Evolutionary conservation across 768 basidiomycete species (phyloP).

Genomic region (Rhizopogon sp.): DNA sequence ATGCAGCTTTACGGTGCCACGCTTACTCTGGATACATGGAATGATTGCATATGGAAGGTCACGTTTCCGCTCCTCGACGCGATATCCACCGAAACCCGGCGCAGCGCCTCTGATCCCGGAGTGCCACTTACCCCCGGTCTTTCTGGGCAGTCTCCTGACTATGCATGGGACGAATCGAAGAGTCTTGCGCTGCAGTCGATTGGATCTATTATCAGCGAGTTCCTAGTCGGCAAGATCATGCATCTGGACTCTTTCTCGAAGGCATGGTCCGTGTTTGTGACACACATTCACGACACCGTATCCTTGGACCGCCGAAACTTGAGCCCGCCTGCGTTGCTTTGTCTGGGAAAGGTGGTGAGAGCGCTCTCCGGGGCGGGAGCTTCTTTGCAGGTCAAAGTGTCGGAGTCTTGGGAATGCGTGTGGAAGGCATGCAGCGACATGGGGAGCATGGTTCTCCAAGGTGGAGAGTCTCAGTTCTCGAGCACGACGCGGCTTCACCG

Average conservation of each 20-base stretch:
- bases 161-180: conserved; percentile 85
- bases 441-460: conserved; percentile 46
- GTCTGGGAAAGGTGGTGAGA: conserved; percentile 73
- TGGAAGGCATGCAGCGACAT: conserved; percentile 71
- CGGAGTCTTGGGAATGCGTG: conserved; percentile 51
- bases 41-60: conserved; percentile 86
- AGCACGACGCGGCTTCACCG: conserved; percentile 8
- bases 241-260: conserved; percentile 61
- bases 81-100: conserved; percentile 53
- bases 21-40: conserved; percentile 80
- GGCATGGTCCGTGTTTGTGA: conserved; percentile 74
- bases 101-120: conserved; percentile 12
- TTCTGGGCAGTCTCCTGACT: conserved; percentile 17
- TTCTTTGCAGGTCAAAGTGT: conserved; percentile 31
- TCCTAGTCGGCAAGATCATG: conserved; percentile 70
- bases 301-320: conserved; percentile 61
- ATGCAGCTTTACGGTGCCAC: conserved; percentile 91
- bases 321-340: conserved; percentile 81
- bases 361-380: conserved; percentile 39
- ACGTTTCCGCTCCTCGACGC: conserved; percentile 82
- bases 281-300: conserved; percentile 66
- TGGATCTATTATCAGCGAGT: conserved; percentile 79
- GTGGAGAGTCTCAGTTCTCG: conserved; percentile 10
- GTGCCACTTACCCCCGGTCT: conserved; percentile 1
- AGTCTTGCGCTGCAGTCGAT: conserved; percentile 80